Percentiles rank a stretch among this genome's conserved stretches.
Evolutionary conservation across 805 yeast species (phyloP).

Genomic region (Wickerhamomyces silvicola): DNA sequence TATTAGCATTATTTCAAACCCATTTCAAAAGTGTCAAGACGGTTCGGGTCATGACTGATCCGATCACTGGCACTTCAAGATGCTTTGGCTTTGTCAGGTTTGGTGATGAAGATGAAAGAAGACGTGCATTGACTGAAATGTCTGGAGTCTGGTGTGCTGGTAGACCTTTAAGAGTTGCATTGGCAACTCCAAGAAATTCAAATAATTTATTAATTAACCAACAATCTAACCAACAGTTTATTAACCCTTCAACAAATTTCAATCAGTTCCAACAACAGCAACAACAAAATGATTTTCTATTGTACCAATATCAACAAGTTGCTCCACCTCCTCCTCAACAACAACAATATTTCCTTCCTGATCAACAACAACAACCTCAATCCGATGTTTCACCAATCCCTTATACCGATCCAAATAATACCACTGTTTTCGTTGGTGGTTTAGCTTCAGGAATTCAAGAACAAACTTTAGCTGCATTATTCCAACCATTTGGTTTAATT

Average conservation of each 20-base stretch:
- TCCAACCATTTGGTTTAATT: conserved; percentile 70
- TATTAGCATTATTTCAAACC: conserved; percentile 64
- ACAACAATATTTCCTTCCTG: conserved; percentile 13
- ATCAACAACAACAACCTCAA: conserved; percentile 10
- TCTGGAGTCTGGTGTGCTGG: conserved; percentile 79
- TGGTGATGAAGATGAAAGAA: conserved; percentile 62
- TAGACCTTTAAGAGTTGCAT: conserved; percentile 67
- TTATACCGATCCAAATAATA: conserved; percentile 52
- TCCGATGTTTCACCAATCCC: conserved; percentile 16
- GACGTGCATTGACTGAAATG: conserved; percentile 65
- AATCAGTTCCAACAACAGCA: conserved; percentile 21
- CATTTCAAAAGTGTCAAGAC: conserved; percentile 64
- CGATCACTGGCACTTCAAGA: conserved; percentile 67
- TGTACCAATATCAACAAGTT: conserved; percentile 19
- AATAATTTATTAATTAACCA: conserved; percentile 2
- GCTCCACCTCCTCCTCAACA: conserved; percentile 14
- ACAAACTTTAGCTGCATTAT: conserved; percentile 50
- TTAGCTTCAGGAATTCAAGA: conserved; percentile 59
- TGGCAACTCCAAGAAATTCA: conserved; percentile 66
- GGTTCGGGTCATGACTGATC: conserved; percentile 82
- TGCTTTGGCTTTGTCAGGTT: conserved; percentile 81
- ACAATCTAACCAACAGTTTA: conserved; percentile 1
- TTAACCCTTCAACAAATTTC: conserved; percentile 1
- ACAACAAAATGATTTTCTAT: conserved; percentile 12
- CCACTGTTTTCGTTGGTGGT: conserved; percentile 78